Conservation (phyloP, 805 yeast species). For the Hanseniaspora clermontiae region DNA sequence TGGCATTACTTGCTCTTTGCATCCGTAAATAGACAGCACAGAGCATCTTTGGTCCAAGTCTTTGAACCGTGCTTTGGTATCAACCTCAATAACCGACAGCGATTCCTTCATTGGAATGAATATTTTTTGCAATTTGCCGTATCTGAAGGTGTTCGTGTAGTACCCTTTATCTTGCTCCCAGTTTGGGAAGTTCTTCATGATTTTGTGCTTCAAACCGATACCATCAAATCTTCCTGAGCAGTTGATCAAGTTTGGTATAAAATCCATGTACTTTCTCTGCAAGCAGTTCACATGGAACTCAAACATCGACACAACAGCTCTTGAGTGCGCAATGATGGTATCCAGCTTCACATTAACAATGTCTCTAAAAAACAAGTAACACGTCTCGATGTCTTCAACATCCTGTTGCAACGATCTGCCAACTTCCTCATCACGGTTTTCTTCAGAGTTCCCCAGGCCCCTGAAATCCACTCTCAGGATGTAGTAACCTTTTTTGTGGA, state of each 20-base stretch:
- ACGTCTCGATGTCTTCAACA: constrained; percentile 48
- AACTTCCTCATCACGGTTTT: constrained; percentile 17
- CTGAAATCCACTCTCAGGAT: constrained; percentile 74
- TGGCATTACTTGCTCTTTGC: constrained; percentile 55
- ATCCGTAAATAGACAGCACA: constrained; percentile 60
- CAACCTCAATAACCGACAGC: constrained; percentile 36
- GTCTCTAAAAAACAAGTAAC: constrained; percentile 28
- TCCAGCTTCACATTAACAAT: constrained; percentile 28
- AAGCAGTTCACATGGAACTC: constrained; percentile 46
- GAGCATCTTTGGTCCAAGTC: constrained; percentile 36
- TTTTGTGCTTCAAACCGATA: constrained; percentile 34
- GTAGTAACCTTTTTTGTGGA: constrained; percentile 53
- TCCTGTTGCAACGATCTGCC: constrained; percentile 59
- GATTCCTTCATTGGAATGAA: constrained; percentile 42
- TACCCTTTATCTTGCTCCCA: constrained; percentile 35
- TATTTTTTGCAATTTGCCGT: constrained; percentile 36
- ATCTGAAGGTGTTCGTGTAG: constrained; percentile 32
- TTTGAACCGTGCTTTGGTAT: constrained; percentile 30
- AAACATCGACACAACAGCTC: constrained; percentile 68
- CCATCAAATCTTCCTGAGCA: constrained; percentile 59
- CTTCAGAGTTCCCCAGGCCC: constrained; percentile 69
- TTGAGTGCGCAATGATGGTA: constrained; percentile 61
- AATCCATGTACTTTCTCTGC: constrained; percentile 14
- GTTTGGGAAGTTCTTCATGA: constrained; percentile 25
- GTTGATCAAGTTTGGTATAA: constrained; percentile 54